Evolutionary conservation across 2,329 filamentous ascomycete species (phyloP).

Genomic region (Domatiomyces globalis): DNA sequence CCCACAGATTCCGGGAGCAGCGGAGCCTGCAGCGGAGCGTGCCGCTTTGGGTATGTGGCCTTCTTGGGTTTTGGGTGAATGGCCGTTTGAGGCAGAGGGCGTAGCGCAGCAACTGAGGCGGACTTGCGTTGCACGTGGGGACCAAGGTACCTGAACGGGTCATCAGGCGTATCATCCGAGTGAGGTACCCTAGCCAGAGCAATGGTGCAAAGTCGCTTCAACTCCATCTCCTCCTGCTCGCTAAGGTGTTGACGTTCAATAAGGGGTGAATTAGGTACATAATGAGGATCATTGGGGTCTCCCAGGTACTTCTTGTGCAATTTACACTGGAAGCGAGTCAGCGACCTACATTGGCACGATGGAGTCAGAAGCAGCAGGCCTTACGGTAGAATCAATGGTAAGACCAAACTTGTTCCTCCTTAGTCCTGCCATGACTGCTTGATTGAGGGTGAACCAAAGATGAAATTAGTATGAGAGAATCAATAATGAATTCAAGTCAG

Average conservation of each 20-base stretch:
- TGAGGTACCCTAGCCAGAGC: constrained; percentile 17
- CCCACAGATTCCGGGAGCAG: constrained; percentile 6
- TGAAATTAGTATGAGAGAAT: not conserved
- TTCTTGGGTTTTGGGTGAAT: constrained; percentile 11
- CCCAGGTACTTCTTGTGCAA: constrained; percentile 24
- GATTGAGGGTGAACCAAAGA: not conserved
- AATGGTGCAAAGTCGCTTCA: constrained; percentile 24
- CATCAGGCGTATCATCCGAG: constrained; percentile 17
- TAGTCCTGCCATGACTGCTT: not conserved
- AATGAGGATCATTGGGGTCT: constrained; percentile 21
- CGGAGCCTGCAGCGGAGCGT: constrained; percentile 7
- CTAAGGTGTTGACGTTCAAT: constrained; percentile 24
- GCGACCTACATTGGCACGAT: not conserved
- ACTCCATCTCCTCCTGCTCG: constrained; percentile 22
- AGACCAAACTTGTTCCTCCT: not conserved
- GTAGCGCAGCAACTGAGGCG: constrained; percentile 1
- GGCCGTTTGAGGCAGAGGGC: constrained; percentile 6
- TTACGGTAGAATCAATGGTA: not conserved
- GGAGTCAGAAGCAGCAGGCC: not conserved
- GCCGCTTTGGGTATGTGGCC: constrained; percentile 12
- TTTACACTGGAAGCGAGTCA: not conserved
- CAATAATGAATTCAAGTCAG: not conserved
- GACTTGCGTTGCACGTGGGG: not conserved
- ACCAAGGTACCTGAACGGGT: constrained; percentile 19
- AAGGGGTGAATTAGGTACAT: constrained; percentile 22